These are phyloP conservation scores for Epichloe gansuensis DNA, from an alignment of 2,329 filamentous ascomycete species.

Conservation along the genomic window DNA sequence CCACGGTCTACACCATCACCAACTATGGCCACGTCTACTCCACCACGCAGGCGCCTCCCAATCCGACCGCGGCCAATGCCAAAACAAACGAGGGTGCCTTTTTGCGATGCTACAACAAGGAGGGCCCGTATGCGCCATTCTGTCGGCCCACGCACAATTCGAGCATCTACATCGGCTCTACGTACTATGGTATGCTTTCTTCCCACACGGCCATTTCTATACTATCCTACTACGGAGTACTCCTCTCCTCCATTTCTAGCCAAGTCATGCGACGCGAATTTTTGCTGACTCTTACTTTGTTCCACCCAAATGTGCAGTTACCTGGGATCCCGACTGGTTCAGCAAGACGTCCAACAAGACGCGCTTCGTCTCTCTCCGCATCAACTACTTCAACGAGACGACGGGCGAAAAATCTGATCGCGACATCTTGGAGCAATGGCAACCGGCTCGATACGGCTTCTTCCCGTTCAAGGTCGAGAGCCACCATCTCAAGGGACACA, in stretches of 20 bases:
- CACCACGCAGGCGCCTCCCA: slow-evolving; percentile 30
- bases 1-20: slow-evolving; percentile 27
- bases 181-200: slow-evolving; percentile 36
- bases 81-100: slow-evolving; percentile 36
- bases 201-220: neutral
- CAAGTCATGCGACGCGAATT: too few relatives aligned
- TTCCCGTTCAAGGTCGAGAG: slow-evolving; percentile 32
- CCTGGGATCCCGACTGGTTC: slow-evolving; percentile 44
- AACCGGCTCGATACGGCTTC: slow-evolving; percentile 33
- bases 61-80: slow-evolving; percentile 28
- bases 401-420: slow-evolving; percentile 26
- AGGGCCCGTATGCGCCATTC: slow-evolving; percentile 37
- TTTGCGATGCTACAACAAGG: slow-evolving; percentile 34
- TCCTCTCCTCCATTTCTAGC: neutral
- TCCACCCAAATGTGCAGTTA: slow-evolving; percentile 27
- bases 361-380: slow-evolving; percentile 22
- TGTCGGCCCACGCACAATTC: slow-evolving; percentile 34
- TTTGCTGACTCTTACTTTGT: neutral
- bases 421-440: slow-evolving; percentile 18
- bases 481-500: slow-evolving; percentile 12
- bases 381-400: slow-evolving; percentile 28
- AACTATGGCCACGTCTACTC: slow-evolving; percentile 25
- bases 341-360: slow-evolving; percentile 24
- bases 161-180: slow-evolving; percentile 31
- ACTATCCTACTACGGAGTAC: too few relatives aligned